These are phyloP conservation scores for Talaromyces trachyspermus DNA, from an alignment of 495 filamentous ascomycete genomes.

Conservation along the genomic window DNA sequence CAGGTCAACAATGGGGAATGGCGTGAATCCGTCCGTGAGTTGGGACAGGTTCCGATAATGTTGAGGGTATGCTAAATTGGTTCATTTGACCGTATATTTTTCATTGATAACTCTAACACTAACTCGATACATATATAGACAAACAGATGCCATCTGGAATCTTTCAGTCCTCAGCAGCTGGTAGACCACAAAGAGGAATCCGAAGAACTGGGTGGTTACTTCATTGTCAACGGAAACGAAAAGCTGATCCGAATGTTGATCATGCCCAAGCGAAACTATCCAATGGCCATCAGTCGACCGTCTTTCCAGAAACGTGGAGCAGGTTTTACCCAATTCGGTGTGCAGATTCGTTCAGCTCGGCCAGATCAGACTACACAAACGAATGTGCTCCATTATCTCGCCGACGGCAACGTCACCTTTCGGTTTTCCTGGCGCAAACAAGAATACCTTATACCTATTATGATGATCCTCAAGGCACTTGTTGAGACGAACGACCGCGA, in stretches of 20 bases:
- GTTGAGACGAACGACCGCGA: conserved; percentile 94
- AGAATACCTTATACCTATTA: conserved; percentile 85
- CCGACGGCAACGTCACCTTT: conserved; percentile 91
- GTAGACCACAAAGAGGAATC: conserved; percentile 85
- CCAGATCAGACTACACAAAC: conserved; percentile 97
- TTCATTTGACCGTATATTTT: no score
- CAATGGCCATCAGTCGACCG: conserved; percentile 83
- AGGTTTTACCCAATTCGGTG: conserved; percentile 79
- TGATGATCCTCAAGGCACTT: conserved; percentile 95
- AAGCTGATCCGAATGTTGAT: conserved; percentile 92
- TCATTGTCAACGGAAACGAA: conserved; percentile 63
- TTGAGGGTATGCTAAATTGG: conserved; percentile 62
- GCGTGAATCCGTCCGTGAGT: conserved; percentile 68
- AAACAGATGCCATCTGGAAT: conserved; percentile 83
- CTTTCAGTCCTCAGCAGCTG: conserved; percentile 70
- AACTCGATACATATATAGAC: conserved; percentile 42
- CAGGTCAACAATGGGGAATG: conserved; percentile 80
- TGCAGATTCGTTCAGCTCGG: conserved; percentile 83
- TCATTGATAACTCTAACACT: conserved; percentile 4
- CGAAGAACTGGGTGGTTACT: conserved; percentile 89
- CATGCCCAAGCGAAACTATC: conserved; percentile 81
- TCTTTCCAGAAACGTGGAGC: conserved; percentile 81
- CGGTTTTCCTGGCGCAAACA: conserved; percentile 97
- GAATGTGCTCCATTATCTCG: conserved; percentile 92
- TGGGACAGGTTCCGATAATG: conserved; percentile 91